Conservation (phyloP, 2,329 filamentous ascomycete species). For the Myriosclerotinia curreyana region DNA sequence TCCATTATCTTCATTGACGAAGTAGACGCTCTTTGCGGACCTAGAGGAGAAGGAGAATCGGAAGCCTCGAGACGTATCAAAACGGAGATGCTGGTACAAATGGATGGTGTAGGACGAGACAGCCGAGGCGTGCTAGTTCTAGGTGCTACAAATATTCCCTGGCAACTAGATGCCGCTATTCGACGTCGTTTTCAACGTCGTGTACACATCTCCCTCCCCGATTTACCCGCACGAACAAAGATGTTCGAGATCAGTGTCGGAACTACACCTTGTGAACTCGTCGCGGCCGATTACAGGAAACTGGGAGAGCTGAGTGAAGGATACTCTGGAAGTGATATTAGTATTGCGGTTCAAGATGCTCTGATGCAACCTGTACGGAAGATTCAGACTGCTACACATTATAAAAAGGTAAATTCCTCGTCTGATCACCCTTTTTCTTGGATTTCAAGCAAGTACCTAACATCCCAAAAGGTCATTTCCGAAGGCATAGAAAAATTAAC, state of each 20-base stretch:
- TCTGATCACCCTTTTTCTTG: not conserved
- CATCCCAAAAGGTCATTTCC: conserved; percentile 57
- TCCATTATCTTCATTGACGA: conserved; percentile 99
- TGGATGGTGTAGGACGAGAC: conserved; percentile 98
- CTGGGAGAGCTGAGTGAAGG: conserved; percentile 83
- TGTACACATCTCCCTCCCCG: conserved; percentile 92
- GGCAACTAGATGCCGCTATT: conserved; percentile 96
- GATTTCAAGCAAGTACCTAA: conserved; percentile 18
- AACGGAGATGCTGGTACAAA: conserved; percentile 96
- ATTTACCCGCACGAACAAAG: conserved; percentile 78
- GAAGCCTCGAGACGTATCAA: conserved; percentile 98
- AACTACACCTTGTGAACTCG: conserved; percentile 82
- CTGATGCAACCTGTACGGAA: conserved; percentile 97
- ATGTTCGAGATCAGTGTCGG: conserved; percentile 87
- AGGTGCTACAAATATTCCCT: conserved; percentile 96
- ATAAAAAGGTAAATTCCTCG: conserved; percentile 68
- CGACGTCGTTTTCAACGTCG: conserved; percentile 91
- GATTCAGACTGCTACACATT: conserved; percentile 96
- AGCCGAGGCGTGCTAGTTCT: conserved; percentile 90
- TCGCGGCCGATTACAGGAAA: conserved; percentile 71
- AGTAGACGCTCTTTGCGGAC: conserved; percentile 93
- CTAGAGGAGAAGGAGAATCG: conserved; percentile 89
- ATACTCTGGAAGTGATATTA: conserved; percentile 94
- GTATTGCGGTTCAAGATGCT: conserved; percentile 91
- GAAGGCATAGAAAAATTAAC: conserved; percentile 70